Conservation (phyloP, 495 filamentous ascomycete genomes). For the Lepraria neglecta region DNA sequence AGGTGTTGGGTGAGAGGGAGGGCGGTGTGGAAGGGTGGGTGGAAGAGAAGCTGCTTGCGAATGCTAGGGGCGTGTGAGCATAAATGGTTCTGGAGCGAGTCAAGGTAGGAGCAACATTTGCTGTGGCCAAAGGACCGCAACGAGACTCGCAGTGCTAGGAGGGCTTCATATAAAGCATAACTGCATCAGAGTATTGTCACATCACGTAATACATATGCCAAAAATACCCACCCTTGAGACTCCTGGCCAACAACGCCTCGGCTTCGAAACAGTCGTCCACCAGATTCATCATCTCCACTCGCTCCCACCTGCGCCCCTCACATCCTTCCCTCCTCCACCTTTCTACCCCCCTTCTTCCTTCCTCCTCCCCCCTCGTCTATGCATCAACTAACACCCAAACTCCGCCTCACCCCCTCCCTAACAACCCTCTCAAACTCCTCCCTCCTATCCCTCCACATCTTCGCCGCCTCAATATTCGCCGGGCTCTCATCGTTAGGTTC, state of each 20-base stretch:
- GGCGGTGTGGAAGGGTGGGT: constrained; percentile 61
- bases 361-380: background rate
- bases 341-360: background rate
- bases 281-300: background rate
- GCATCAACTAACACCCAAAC: constrained; percentile 42
- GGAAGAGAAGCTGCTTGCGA: constrained; percentile 37
- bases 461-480: constrained; percentile 94
- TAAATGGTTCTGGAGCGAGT: background rate
- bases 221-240: background rate
- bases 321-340: background rate
- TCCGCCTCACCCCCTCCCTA: constrained; percentile 67
- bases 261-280: background rate
- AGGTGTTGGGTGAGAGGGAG: constrained; percentile 61
- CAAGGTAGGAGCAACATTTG: too few relatives aligned
- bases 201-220: background rate
- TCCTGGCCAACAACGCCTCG: background rate
- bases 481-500: constrained; percentile 99
- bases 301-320: background rate
- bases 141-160: background rate
- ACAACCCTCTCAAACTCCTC: constrained; percentile 82
- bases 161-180: background rate
- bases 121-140: too few relatives aligned
- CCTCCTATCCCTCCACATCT: constrained; percentile 93
- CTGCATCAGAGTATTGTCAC: background rate
- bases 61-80: background rate